These are phyloP conservation scores for Penicillium griseofulvum DNA, from an alignment of 2,329 filamentous ascomycete species.

Conservation along the genomic window DNA sequence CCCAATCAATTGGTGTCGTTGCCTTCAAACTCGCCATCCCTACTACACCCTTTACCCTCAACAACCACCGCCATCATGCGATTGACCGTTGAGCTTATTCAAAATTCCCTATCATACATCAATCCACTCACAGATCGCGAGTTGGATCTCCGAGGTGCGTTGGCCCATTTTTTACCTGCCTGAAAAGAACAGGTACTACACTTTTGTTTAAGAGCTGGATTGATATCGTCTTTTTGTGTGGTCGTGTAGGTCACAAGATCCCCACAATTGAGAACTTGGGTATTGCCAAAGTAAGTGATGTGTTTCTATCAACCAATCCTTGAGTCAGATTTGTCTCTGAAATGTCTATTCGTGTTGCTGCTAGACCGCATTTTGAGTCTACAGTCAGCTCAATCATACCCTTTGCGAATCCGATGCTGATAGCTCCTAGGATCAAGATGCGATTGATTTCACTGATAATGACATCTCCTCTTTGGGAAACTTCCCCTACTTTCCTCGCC, in stretches of 20 bases:
- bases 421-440: constrained; percentile 77
- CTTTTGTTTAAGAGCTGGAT: constrained; percentile 67
- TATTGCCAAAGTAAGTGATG: constrained; percentile 74
- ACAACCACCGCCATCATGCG: constrained; percentile 66
- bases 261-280: constrained; percentile 96
- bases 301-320: neutral
- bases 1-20: constrained; percentile 9
- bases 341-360: constrained; percentile 1
- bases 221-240: constrained; percentile 66
- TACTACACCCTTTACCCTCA: neutral
- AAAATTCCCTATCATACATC: constrained; percentile 93
- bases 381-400: neutral
- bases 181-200: constrained; percentile 88
- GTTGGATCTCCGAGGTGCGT: constrained; percentile 98
- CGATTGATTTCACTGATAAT: constrained; percentile 98
- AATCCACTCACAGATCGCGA: constrained; percentile 98
- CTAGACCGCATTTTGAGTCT: neutral
- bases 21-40: constrained; percentile 8
- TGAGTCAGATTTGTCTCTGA: neutral
- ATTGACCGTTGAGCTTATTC: constrained; percentile 92
- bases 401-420: constrained; percentile 3
- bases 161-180: constrained; percentile 29
- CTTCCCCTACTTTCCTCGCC: constrained; percentile 85
- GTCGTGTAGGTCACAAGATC: constrained; percentile 87
- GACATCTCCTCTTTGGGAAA: constrained; percentile 87